phyloP scores from a whole-genome alignment of 352 stramenopile genomes.

The Phytophthora parvispora region DNA sequence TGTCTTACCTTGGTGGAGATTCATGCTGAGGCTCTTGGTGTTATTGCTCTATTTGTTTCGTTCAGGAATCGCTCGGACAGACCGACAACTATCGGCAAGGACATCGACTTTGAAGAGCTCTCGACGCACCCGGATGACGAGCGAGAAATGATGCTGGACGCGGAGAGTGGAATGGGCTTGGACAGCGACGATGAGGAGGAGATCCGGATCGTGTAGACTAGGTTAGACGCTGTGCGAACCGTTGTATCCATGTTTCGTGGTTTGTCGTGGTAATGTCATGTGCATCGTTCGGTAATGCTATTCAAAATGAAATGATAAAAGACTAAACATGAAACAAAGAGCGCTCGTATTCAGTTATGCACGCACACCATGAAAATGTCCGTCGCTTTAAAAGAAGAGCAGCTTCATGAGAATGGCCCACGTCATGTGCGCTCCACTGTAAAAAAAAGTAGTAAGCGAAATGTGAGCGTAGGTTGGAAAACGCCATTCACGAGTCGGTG shows the following conservation, averaged over 20 bases:
- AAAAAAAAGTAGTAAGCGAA: slow-evolving; percentile 5
- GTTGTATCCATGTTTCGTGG: slow-evolving; percentile 7
- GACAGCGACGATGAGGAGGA: slow-evolving; percentile 47
- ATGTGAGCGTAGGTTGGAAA: slow-evolving; percentile 8
- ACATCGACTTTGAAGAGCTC: slow-evolving; percentile 74
- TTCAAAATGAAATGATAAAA: slow-evolving; percentile 5
- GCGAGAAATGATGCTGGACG: slow-evolving; percentile 62
- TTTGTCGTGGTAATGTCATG: slow-evolving; percentile 29
- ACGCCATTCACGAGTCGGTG: too few species aligned
- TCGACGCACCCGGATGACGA: slow-evolving; percentile 47
- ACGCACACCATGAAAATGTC: slow-evolving; percentile 14
- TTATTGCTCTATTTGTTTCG: background rate
- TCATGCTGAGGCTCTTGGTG: background rate
- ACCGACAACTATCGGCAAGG: slow-evolving; percentile 53
- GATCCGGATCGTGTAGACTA: slow-evolving; percentile 42
- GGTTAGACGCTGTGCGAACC: slow-evolving; percentile 6
- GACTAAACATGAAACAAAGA: slow-evolving; percentile 14
- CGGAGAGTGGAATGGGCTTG: slow-evolving; percentile 48
- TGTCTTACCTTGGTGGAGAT: too few species aligned
- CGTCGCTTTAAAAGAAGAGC: slow-evolving; percentile 76
- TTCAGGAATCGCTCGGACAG: slow-evolving; percentile 68
- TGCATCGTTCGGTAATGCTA: slow-evolving; percentile 28
- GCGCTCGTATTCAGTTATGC: slow-evolving; percentile 26
- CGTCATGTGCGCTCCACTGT: slow-evolving; percentile 79
- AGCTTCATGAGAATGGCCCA: slow-evolving; percentile 91